A percentile compares a stretch with the other conserved stretches of the same genome.
These are phyloP conservation scores for Ascochyta rabiei DNA, from an alignment of 2,329 filamentous ascomycete genomes.

Conservation along the genomic window DNA sequence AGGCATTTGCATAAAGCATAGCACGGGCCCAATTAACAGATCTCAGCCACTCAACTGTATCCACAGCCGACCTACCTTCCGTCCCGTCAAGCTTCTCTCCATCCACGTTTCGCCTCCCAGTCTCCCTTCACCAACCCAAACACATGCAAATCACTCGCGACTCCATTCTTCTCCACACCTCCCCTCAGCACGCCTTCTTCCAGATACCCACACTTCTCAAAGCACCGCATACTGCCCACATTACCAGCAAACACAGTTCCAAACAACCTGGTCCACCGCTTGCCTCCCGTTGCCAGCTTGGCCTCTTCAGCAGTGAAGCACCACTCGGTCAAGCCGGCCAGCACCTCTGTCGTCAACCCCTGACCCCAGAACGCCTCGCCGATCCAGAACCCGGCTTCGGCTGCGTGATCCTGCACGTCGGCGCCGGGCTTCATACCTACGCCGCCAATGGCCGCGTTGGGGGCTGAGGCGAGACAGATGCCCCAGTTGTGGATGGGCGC, in stretches of 20 bases:
- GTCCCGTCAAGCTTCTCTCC: neutral
- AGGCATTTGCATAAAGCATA: neutral
- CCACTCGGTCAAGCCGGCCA: conserved; percentile 46
- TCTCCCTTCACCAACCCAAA: conserved; percentile 45
- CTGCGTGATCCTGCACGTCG: conserved; percentile 46
- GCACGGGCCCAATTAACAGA: neutral
- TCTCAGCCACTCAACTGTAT: neutral
- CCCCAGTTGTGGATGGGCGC: conserved; percentile 26
- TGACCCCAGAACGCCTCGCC: conserved; percentile 45
- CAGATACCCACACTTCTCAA: conserved; percentile 49
- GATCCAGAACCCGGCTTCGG: conserved; percentile 53
- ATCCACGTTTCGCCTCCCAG: conserved; percentile 27
- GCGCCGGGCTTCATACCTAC: conserved; percentile 47
- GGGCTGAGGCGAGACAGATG: conserved; percentile 20
- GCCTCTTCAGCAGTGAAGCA: conserved; percentile 28
- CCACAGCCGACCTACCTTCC: neutral
- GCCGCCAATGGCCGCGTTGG: conserved; percentile 39
- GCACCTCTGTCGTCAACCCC: conserved; percentile 41
- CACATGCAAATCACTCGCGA: conserved; percentile 38
- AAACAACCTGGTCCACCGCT: conserved; percentile 37
- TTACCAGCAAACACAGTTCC: conserved; percentile 42
- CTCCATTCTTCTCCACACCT: conserved; percentile 45
- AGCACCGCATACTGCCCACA: conserved; percentile 40
- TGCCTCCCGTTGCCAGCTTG: conserved; percentile 18
- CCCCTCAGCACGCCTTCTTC: conserved; percentile 46